Conservation (phyloP, 108 stramenopile genomes). For the Skeletonema potamos region DNA sequence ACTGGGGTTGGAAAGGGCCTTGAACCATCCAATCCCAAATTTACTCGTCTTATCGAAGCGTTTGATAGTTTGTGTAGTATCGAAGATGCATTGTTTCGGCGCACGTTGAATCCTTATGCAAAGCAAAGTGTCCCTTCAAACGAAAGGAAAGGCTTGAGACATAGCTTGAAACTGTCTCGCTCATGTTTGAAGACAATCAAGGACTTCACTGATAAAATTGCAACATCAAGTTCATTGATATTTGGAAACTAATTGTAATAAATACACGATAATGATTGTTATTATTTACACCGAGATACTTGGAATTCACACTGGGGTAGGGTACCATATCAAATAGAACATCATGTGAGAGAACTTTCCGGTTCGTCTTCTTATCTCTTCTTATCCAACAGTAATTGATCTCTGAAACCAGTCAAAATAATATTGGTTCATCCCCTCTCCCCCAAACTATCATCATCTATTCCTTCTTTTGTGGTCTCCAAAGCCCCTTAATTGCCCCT, state of each 20-base stretch:
- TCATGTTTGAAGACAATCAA: not conserved
- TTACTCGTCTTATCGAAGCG: not conserved
- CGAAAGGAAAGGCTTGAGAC: not conserved
- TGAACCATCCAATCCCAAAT: not conserved
- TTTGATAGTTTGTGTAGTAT: not conserved
- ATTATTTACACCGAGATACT: conserved; percentile 4
- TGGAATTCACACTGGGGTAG: not conserved
- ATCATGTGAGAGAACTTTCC: not conserved
- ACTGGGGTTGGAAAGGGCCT: not conserved
- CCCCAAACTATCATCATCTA: not conserved
- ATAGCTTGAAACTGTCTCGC: not conserved
- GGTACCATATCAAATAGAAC: not conserved
- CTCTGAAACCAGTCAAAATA: no score
- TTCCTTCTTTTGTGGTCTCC: conserved; percentile 60
- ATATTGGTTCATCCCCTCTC: not conserved
- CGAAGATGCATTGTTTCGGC: not conserved
- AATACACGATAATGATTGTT: not conserved
- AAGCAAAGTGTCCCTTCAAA: not conserved
- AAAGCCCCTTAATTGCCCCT: conserved; percentile 71
- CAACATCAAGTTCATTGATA: not conserved
- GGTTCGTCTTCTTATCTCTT: no score
- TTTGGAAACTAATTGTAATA: not conserved
- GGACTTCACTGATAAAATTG: not conserved
- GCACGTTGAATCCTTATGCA: conserved; percentile 6
- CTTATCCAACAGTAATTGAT: not conserved